Evolutionary conservation across 2,329 filamentous ascomycete genomes (phyloP), one percentile per base, ranked within the genome.

Genomic region (Pseudofabraea citricarpa): DNA sequence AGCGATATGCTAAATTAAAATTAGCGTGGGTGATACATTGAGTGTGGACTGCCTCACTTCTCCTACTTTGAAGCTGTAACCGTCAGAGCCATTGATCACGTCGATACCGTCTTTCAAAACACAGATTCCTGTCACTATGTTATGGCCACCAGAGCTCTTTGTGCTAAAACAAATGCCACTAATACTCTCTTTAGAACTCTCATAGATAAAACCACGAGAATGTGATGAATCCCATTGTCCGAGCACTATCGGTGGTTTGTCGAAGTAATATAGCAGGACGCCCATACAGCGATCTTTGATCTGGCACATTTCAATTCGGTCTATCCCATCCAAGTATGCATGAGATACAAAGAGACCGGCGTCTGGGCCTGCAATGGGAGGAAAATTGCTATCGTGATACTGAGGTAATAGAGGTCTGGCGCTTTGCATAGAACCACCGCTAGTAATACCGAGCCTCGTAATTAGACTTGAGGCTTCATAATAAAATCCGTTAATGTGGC

Each of bases 251-350:
- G 41, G 19, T 35, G 23, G 22, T 19, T 19, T 20, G 21, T 44
- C 23, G 23, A 39, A 21, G 31, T 50, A 48, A 22, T 43, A 33
- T 43, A 51, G 23, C 20, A 47, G 31, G 29, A 47, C 31, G 16
- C 49, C 46, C n/a, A 40, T 47, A 37, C 46, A 51, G 36, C 46
- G 44, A 15, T 21, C 42, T 24, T 21, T 41, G 21, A 49, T 23
- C 22, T 36, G 32, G 38, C 42, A 51, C 13, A 49, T 5, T 20
- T 47, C 15, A 29, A 46, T 33, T 41, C 27, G 43, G 16, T 43
- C 27, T 16, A 49, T 31, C 22, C 41, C 36, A 23, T 40, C 41
- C 22, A 51, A 41, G 18, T 26, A 33, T 29, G 49, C 44, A 15
- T 47, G 21, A 16, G 46, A 49, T n/a, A n/a, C n/a, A 18, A 51